Evolutionary conservation across 352 stramenopile species (phyloP).

Genomic region (Pythium guiyangense): DNA sequence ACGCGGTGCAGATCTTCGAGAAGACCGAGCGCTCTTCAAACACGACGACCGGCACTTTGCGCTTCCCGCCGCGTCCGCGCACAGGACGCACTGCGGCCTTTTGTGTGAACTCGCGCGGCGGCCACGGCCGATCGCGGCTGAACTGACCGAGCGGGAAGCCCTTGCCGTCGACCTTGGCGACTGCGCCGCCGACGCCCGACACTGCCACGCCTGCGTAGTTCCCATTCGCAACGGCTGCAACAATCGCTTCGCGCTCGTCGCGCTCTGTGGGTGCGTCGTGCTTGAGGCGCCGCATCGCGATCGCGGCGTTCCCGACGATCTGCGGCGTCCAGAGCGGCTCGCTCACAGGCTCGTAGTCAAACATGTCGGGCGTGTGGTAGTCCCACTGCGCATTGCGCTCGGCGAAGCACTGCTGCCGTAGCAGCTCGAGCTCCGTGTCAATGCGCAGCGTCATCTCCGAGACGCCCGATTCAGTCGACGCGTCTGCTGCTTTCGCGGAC

Average conservation of each 20-base stretch:
- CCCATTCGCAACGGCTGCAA: neutral
- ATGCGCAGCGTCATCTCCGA: conserved; percentile 70
- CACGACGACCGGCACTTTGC: conserved; percentile 49
- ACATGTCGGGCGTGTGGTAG: conserved; percentile 44
- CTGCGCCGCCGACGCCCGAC: conserved; percentile 2
- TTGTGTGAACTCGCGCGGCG: conserved; percentile 67
- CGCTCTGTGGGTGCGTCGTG: conserved; percentile 19
- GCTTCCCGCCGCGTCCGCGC: conserved; percentile 42
- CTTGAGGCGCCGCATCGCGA: conserved; percentile 31
- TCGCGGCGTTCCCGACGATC: conserved; percentile 31
- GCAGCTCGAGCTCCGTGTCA: conserved; percentile 71
- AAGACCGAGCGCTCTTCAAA: conserved; percentile 34
- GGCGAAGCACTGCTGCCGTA: conserved; percentile 69
- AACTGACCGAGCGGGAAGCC: conserved; percentile 23
- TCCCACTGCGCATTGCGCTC: conserved; percentile 67
- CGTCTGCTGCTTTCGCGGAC: neutral
- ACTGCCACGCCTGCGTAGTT: neutral
- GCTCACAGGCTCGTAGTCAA: conserved; percentile 24
- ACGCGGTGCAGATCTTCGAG: conserved; percentile 35
- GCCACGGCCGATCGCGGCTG: conserved; percentile 67
- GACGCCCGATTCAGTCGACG: neutral
- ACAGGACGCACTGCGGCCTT: conserved; percentile 45
- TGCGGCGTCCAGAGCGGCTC: conserved; percentile 33
- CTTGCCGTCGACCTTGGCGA: conserved; percentile 13
- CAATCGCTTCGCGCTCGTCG: conserved; percentile 11